Conservation (phyloP, 2,329 filamentous ascomycete species). For the Arthrobotrys sinensis region DNA sequence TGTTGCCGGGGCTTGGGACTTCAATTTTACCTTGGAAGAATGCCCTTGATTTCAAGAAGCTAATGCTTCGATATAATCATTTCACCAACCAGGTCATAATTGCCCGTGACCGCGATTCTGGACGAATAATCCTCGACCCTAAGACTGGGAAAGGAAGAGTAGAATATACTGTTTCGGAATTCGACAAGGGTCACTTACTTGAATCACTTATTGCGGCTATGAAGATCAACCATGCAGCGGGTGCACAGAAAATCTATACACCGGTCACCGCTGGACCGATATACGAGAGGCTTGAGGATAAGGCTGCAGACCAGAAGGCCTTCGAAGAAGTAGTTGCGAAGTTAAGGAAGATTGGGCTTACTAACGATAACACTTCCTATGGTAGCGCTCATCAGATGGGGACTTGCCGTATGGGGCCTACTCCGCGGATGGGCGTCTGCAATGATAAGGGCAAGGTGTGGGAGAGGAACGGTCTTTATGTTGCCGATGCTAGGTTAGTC, state of each 20-base stretch:
- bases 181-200: conserved; percentile 80
- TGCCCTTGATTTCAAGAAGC: conserved; percentile 80
- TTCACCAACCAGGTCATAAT: conserved; percentile 82
- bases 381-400: conserved; percentile 87
- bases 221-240: conserved; percentile 83
- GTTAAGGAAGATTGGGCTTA: conserved; percentile 66
- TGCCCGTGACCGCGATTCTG: conserved; percentile 81
- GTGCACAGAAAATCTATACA: conserved; percentile 84
- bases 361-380: conserved; percentile 72
- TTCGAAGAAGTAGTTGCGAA: conserved; percentile 44
- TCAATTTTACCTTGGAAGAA: conserved; percentile 77
- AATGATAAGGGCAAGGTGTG: conserved; percentile 76
- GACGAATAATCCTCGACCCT: conserved; percentile 81
- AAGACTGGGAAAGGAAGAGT: conserved; percentile 76
- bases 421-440: conserved; percentile 73
- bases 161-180: conserved; percentile 78
- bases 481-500: conserved; percentile 74
- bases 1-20: conserved; percentile 79
- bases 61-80: conserved; percentile 77
- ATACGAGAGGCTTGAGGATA: conserved; percentile 70
- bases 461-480: conserved; percentile 77
- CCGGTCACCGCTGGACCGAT: conserved; percentile 75
- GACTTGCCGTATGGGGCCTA: conserved; percentile 79
- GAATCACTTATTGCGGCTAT: conserved; percentile 80
- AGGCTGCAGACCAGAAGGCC: conserved; percentile 60